These are phyloP conservation scores for Cyclostephanos tholiformis DNA, from an alignment of 108 stramenopile genomes.

Conservation along the genomic window DNA sequence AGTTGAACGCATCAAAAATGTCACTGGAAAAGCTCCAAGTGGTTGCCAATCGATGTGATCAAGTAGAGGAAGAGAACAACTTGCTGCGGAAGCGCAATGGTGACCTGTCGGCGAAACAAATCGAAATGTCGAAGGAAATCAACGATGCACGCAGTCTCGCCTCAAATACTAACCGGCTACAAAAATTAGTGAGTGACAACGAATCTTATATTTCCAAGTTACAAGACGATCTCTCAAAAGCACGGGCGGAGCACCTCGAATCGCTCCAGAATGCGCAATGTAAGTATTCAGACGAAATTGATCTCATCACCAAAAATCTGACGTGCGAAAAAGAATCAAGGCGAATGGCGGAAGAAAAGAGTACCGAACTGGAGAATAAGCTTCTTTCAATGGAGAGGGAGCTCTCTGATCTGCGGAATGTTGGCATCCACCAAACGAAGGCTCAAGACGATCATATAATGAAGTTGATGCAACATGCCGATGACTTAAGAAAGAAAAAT, in stretches of 20 bases:
- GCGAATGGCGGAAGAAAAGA: slow-evolving; percentile 26
- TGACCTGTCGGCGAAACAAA: slow-evolving; percentile 28
- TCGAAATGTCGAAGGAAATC: slow-evolving; percentile 27
- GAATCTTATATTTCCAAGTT: slow-evolving; percentile 41
- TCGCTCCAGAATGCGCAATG: slow-evolving; percentile 23
- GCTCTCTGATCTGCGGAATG: slow-evolving; percentile 22
- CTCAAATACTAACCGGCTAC: slow-evolving; percentile 35
- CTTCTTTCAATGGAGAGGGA: slow-evolving; percentile 14
- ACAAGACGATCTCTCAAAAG: slow-evolving; percentile 36
- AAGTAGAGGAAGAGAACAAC: slow-evolving; percentile 26
- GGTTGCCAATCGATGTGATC: slow-evolving; percentile 14
- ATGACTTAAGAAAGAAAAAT: slow-evolving; percentile 24
- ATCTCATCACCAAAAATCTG: slow-evolving; percentile 19
- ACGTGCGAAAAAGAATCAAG: slow-evolving; percentile 14
- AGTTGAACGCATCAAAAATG: slow-evolving; percentile 23
- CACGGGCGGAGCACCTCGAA: slow-evolving; percentile 33
- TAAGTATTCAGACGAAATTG: slow-evolving; percentile 34
- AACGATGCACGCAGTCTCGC: slow-evolving; percentile 26
- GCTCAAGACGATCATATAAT: slow-evolving; percentile 25
- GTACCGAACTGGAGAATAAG: slow-evolving; percentile 30
- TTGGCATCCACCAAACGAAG: slow-evolving; percentile 25
- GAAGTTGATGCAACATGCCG: slow-evolving; percentile 39
- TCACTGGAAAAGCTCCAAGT: slow-evolving; percentile 25
- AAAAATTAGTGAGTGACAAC: slow-evolving; percentile 35
- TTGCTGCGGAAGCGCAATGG: slow-evolving; percentile 32